A percentile compares a stretch with the other conserved stretches of the same genome.
phyloP scores from a whole-genome alignment of 345 rosid genomes.

The Garcia nutans region DNA sequence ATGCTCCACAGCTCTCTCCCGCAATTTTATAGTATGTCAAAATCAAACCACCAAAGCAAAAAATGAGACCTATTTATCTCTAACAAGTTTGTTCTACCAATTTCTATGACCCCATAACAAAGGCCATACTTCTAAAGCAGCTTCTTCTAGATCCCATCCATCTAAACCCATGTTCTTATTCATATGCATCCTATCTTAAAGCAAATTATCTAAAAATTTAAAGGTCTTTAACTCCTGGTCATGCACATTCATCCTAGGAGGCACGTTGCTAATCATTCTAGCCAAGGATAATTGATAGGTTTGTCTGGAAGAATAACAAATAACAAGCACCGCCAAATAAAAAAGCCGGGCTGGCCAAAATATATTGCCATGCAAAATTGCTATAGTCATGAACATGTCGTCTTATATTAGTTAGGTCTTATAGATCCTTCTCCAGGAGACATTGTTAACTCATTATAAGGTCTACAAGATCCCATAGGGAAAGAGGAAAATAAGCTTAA shows the following conservation, averaged over 20 bases:
- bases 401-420: not conserved
- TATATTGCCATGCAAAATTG: not conserved
- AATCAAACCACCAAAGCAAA: too few species aligned
- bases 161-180: not conserved
- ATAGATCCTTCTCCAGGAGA: not conserved
- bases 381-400: not conserved
- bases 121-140: not conserved
- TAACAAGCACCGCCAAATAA: not conserved
- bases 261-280: not conserved
- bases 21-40: too few species aligned
- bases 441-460: not conserved
- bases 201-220: not conserved
- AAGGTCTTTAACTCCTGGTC: not conserved
- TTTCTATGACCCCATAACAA: not conserved
- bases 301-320: not conserved
- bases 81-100: not conserved
- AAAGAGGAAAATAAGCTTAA: slow-evolving; percentile 5
- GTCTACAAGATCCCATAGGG: not conserved
- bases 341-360: not conserved
- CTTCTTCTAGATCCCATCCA: not conserved
- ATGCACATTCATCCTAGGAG: not conserved
- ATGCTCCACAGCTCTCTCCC: too few species aligned
- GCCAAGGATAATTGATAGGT: not conserved
- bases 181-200: not conserved
- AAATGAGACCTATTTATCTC: not conserved